phyloP scores from a whole-genome alignment of 2,329 filamentous ascomycete species.

The Monosporascus ibericus region DNA sequence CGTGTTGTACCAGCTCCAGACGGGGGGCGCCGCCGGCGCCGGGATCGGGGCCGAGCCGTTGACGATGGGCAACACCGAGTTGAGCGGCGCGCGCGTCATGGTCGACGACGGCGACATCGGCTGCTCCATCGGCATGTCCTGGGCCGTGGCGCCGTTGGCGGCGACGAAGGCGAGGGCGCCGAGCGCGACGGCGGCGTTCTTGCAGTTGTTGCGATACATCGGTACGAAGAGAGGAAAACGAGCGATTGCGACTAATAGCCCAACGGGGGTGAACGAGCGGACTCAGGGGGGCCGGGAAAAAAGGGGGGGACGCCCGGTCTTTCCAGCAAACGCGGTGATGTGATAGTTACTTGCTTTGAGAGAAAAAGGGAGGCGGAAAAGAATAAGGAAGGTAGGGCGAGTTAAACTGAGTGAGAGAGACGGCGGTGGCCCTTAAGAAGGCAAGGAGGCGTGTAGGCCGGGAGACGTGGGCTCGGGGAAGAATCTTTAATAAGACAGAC shows the following conservation, averaged over 20 bases:
- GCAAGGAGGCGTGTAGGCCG: not conserved
- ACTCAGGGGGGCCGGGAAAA: not conserved
- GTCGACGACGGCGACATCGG: not conserved
- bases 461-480: conserved; percentile 7
- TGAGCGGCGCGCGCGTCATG: not conserved
- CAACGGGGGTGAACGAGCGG: too few species aligned
- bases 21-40: not conserved
- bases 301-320: not conserved
- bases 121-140: conserved; percentile 2
- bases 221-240: not conserved
- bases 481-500: conserved; percentile 26
- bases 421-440: conserved; percentile 13
- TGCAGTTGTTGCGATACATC: conserved; percentile 11
- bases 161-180: conserved; percentile 18
- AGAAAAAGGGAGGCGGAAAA: too few species aligned
- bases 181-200: conserved; percentile 15
- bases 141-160: conserved; percentile 15
- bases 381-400: too few species aligned
- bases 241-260: not conserved
- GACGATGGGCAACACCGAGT: not conserved
- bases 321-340: too few species aligned
- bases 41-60: conserved; percentile 5
- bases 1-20: conserved; percentile 21
- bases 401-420: too few species aligned
- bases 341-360: too few species aligned